These are phyloP conservation scores for Rhynchosporium agropyri DNA, from an alignment of 2,329 filamentous ascomycete species.

Conservation along the genomic window DNA sequence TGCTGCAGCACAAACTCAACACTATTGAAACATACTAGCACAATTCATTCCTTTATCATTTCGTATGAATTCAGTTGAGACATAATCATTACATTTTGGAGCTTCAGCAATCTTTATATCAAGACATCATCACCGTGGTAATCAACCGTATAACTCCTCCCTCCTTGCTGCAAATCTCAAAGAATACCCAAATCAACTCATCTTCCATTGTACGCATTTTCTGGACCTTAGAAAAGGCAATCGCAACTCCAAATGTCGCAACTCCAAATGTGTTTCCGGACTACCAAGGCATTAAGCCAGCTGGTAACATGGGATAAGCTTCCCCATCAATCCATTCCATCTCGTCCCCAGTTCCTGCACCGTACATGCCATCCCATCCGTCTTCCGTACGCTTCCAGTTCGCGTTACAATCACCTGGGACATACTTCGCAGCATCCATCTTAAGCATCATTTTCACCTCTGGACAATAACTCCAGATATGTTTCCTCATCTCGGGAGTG, in stretches of 20 bases:
- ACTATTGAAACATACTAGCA: not conserved
- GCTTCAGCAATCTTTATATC: slow-evolving; percentile 2
- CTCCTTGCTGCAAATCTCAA: not conserved
- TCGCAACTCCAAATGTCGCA: too few species aligned
- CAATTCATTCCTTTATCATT: too few species aligned
- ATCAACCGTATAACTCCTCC: slow-evolving; percentile 6
- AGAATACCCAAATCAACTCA: not conserved
- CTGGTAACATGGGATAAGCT: slow-evolving; percentile 41
- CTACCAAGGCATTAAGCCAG: slow-evolving; percentile 39
- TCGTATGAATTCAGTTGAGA: too few species aligned
- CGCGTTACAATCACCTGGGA: slow-evolving; percentile 51
- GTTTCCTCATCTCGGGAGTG: slow-evolving; percentile 49
- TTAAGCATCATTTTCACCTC: slow-evolving; percentile 60
- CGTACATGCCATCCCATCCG: slow-evolving; percentile 33
- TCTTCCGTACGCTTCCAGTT: slow-evolving; percentile 49
- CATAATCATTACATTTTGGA: not conserved
- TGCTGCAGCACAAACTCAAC: not conserved
- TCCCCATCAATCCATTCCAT: slow-evolving; percentile 41
- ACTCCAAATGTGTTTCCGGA: not conserved
- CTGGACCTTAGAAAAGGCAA: not conserved
- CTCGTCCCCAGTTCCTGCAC: slow-evolving; percentile 12
- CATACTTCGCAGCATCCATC: slow-evolving; percentile 56
- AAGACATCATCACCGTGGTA: slow-evolving; percentile 15
- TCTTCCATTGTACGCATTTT: slow-evolving; percentile 1
- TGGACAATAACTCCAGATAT: slow-evolving; percentile 60